Base-by-base conservation (phyloP, 2,329 filamentous ascomycete species). In the Trichophyton equinum region DNA sequence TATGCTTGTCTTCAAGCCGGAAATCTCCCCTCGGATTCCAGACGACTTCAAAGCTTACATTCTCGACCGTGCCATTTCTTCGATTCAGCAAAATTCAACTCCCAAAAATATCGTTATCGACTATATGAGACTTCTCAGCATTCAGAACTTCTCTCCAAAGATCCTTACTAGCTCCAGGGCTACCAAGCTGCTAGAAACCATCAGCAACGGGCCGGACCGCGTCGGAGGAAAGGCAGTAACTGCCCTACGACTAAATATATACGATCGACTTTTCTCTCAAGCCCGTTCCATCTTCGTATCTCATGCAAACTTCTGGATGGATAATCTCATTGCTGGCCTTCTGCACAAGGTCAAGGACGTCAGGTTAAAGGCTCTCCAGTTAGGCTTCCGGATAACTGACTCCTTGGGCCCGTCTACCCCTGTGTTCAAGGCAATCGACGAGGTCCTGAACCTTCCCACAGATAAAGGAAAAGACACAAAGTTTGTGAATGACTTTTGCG, bases 21-120 rank as follows among this genome's bases (percentile, higher is more conserved):
- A 84, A n/a, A 83, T 92, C 57, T 83, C 85, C 4, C 81, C 83
- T 1, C 81, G 83, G 15, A 78, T 97, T 47, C 81, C 87, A 11
- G 84, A 85, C 60, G 90, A 96, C 30, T 95, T 96, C 70, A 85
- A 85, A 59, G 73, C 83, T 15, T 94, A 89, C 70, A 79, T 96
- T 59, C 75, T 96, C 44, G 91, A 97, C 61, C 85, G 91, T 65
- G 85, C 86, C 59, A 88, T 95, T 63, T 81, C 82, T 56, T 83
- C 83, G 8, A 84, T 96, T 59, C 82, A 88, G 67, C 85, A 92
- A 63, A 71, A 79, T 2, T 77, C 80, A 3, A 77, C 83, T 15
- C 83, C 91, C 0, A 97, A 97, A 68, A 85, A 89, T 15, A 78
- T 95, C 8, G 79, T 88, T 33, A 88, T 88, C 40, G 85, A 88